phyloP scores from a whole-genome alignment of 2,329 filamentous ascomycete species.

The Beauveria australis region DNA sequence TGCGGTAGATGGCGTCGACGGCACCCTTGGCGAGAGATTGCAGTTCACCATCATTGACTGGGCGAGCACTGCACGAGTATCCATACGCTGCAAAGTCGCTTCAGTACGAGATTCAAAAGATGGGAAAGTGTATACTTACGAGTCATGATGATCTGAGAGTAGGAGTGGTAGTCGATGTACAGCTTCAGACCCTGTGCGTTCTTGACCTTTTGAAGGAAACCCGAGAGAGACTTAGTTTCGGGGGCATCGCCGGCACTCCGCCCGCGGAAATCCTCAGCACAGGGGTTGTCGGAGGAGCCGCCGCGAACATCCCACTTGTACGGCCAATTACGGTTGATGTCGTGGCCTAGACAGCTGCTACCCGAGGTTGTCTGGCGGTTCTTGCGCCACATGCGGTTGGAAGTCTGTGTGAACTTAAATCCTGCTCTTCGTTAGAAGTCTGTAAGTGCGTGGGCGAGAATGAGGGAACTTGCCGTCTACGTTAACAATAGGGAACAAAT shows the following conservation, averaged over 20 bases:
- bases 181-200: constrained; percentile 43
- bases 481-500: constrained; percentile 55
- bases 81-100: constrained; percentile 46
- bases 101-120: constrained; percentile 37
- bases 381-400: constrained; percentile 54
- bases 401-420: constrained; percentile 50
- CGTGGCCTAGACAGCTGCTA: constrained; percentile 40
- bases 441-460: neutral
- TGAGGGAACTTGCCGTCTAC: constrained; percentile 40
- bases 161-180: constrained; percentile 59
- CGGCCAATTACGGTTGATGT: constrained; percentile 55
- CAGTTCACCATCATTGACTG: constrained; percentile 40
- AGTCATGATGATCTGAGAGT: constrained; percentile 52
- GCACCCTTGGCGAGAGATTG: constrained; percentile 39
- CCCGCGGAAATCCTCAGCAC: constrained; percentile 41
- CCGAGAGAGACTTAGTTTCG: constrained; percentile 41
- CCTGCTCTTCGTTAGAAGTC: constrained; percentile 25
- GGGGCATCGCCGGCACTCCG: constrained; percentile 35
- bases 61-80: constrained; percentile 43
- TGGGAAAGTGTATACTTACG: constrained; percentile 36
- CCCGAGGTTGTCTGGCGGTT: constrained; percentile 38
- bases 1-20: constrained; percentile 39
- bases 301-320: constrained; percentile 42
- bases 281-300: constrained; percentile 44
- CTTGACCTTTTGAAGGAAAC: constrained; percentile 25